Evolutionary conservation across 352 stramenopile species (phyloP).

Genomic region (Phytophthora pseudosyringae): DNA sequence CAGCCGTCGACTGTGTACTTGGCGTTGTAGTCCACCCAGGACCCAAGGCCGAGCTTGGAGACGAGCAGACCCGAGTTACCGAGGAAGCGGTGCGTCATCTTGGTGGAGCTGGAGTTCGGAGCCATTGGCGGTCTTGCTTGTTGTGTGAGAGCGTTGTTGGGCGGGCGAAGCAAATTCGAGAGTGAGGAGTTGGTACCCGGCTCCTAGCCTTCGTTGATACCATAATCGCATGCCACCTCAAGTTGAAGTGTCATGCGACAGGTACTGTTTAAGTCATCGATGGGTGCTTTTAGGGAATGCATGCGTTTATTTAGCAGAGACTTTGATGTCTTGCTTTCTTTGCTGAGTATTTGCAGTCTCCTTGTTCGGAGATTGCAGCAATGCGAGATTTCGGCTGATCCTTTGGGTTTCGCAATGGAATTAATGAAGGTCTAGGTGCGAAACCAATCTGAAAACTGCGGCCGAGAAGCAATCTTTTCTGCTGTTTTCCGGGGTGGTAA

Average conservation of each 20-base stretch:
- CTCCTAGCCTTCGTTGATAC: neutral
- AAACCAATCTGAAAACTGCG: too few species aligned
- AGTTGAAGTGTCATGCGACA: neutral
- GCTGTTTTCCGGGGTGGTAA: too few species aligned
- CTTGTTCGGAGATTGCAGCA: too few species aligned
- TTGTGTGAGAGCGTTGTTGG: neutral
- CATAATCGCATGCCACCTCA: neutral
- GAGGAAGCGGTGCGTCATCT: conserved; percentile 2
- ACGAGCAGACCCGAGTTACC: conserved; percentile 1
- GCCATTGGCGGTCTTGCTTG: neutral
- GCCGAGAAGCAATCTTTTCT: too few species aligned
- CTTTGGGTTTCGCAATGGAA: too few species aligned
- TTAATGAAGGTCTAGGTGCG: too few species aligned
- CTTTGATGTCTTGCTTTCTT: too few species aligned
- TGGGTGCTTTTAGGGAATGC: too few species aligned
- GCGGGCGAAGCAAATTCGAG: neutral
- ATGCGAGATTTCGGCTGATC: too few species aligned
- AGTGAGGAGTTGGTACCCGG: neutral
- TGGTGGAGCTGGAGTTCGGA: neutral
- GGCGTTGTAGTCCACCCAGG: conserved; percentile 1
- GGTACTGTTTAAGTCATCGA: too few species aligned
- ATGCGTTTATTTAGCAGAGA: too few species aligned
- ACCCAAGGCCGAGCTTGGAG: neutral
- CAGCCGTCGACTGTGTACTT: conserved; percentile 1
- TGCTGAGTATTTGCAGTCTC: too few species aligned